Percentiles rank a stretch among this genome's conserved stretches.
Evolutionary conservation across 2,329 filamentous ascomycete genomes (phyloP).

Genomic region (Cordyceps javanica): DNA sequence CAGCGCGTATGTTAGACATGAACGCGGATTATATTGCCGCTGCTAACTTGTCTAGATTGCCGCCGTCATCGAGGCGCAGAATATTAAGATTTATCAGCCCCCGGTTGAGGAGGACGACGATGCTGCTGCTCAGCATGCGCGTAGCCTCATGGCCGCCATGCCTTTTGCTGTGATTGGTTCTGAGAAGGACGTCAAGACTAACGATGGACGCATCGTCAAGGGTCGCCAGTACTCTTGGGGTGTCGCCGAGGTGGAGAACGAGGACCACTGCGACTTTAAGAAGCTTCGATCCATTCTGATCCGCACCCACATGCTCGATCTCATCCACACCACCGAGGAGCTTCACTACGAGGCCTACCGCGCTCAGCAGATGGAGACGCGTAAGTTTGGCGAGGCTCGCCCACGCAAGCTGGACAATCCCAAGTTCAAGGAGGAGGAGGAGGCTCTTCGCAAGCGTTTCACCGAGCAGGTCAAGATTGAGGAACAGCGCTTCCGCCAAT

Average conservation of each 20-base stretch:
- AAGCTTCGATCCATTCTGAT: constrained; percentile 98
- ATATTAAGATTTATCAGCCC: constrained; percentile 99
- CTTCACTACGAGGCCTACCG: constrained; percentile 99
- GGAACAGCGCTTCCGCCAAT: constrained; percentile 97
- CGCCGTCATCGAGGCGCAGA: constrained; percentile 93
- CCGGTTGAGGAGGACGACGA: constrained; percentile 98
- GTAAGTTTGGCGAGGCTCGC: constrained; percentile 97
- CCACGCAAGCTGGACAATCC: constrained; percentile 98
- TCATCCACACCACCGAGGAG: constrained; percentile 99
- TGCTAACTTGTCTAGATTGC: constrained; percentile 60
- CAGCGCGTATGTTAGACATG: constrained; percentile 60
- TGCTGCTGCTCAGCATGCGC: constrained; percentile 88
- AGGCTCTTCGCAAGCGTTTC: constrained; percentile 96
- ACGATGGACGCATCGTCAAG: constrained; percentile 95
- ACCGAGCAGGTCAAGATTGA: constrained; percentile 99
- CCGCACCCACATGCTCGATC: constrained; percentile 98
- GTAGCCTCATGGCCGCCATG: constrained; percentile 93
- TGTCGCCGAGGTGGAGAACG: constrained; percentile 98
- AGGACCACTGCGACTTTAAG: constrained; percentile 99
- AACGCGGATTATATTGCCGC: not conserved
- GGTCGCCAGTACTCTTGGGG: constrained; percentile 99
- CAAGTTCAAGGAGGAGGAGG: constrained; percentile 99
- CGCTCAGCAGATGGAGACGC: constrained; percentile 98
- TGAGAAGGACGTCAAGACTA: constrained; percentile 97
- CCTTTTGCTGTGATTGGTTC: constrained; percentile 98